Evolutionary conservation across 306 rosid genomes (phyloP).

Genomic region (Quercus bicolor): DNA sequence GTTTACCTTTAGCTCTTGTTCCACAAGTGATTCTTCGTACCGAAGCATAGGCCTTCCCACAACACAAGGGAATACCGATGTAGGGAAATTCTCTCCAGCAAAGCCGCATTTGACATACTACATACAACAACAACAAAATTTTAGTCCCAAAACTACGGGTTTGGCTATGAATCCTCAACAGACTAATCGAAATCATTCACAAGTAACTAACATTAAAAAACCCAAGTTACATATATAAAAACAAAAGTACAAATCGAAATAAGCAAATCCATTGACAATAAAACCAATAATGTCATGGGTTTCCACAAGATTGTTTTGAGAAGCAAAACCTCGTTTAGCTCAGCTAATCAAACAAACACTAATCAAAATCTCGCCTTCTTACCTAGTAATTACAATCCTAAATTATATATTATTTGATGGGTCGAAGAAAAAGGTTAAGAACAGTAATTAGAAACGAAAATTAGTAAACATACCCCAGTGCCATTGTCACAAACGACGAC

Average conservation of each 20-base stretch:
- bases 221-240: no score
- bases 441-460: not conserved
- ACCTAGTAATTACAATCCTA: not conserved
- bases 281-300: no score
- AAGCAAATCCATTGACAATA: no score
- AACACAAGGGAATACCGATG: constrained; percentile 94
- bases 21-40: constrained; percentile 90
- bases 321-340: no score
- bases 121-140: constrained; percentile 14
- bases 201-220: not conserved
- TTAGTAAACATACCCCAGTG: constrained; percentile 60
- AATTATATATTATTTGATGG: not conserved
- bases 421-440: constrained; percentile 3
- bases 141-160: not conserved
- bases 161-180: not conserved
- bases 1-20: constrained; percentile 75
- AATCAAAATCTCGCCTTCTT: not conserved
- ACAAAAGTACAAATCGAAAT: no score
- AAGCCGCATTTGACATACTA: constrained; percentile 98
- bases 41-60: constrained; percentile 99
- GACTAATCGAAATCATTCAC: not conserved
- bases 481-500: constrained; percentile 98
- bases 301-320: no score
- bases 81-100: constrained; percentile 94
- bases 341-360: not conserved